Evolutionary conservation across 164 flowering plant species (phyloP).

Genomic region (Warburgia ugandensis): DNA sequence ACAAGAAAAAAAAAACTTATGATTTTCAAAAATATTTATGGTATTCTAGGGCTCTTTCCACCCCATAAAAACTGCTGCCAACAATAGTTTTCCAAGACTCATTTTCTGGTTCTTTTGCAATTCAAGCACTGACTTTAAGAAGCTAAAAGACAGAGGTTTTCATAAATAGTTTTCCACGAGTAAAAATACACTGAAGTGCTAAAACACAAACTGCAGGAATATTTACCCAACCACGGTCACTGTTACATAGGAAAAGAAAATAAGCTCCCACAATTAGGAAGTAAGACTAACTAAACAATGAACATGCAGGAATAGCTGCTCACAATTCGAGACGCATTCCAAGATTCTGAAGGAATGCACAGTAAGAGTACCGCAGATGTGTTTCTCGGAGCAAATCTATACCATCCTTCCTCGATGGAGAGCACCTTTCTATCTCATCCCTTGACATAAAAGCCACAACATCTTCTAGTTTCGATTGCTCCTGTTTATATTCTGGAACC

Average conservation of each 20-base stretch:
- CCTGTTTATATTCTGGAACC: slow-evolving; percentile 39
- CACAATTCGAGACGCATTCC: slow-evolving; percentile 85
- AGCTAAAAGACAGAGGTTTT: too few relatives aligned
- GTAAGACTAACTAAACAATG: neutral
- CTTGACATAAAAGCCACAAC: slow-evolving; percentile 65
- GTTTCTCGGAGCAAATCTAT: slow-evolving; percentile 75
- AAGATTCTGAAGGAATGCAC: slow-evolving; percentile 81
- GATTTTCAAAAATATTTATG: too few relatives aligned
- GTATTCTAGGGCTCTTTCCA: too few relatives aligned
- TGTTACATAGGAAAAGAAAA: slow-evolving; percentile 1
- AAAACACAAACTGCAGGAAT: too few relatives aligned
- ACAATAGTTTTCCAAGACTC: too few relatives aligned
- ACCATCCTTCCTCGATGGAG: slow-evolving; percentile 96
- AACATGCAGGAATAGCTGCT: slow-evolving; percentile 16
- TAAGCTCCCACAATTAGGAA: slow-evolving; percentile 32
- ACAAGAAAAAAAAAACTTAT: too few relatives aligned
- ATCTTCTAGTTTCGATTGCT: slow-evolving; percentile 47
- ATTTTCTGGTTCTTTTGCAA: too few relatives aligned
- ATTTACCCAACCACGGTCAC: neutral
- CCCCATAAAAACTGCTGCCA: too few relatives aligned
- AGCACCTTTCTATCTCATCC: slow-evolving; percentile 78
- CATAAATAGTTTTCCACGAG: too few relatives aligned
- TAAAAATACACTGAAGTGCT: too few relatives aligned
- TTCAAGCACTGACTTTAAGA: too few relatives aligned
- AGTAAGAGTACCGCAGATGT: slow-evolving; percentile 82